These are phyloP conservation scores for Nakazawaea holstii DNA, from an alignment of 805 yeast genomes.

Conservation along the genomic window DNA sequence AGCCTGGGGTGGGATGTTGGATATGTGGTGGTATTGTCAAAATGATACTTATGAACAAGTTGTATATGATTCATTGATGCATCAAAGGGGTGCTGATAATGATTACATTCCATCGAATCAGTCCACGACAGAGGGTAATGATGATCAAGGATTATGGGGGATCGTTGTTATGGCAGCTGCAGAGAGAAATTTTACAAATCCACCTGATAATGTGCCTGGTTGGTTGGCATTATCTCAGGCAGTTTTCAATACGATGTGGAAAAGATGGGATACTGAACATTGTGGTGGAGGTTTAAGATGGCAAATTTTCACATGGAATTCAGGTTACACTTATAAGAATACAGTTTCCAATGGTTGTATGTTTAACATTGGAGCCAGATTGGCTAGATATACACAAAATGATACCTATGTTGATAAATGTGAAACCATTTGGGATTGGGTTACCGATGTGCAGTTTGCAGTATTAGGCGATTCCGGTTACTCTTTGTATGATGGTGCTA, in stretches of 20 bases:
- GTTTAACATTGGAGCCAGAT: slow-evolving; percentile 81
- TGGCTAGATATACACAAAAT: slow-evolving; percentile 79
- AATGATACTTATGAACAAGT: slow-evolving; percentile 60
- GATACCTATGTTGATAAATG: slow-evolving; percentile 70
- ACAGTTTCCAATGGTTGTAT: slow-evolving; percentile 87
- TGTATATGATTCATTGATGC: slow-evolving; percentile 57
- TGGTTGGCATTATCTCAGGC: slow-evolving; percentile 89
- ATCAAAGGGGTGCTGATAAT: slow-evolving; percentile 68
- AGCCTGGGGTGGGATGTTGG: slow-evolving; percentile 85
- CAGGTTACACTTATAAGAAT: slow-evolving; percentile 91
- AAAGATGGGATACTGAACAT: slow-evolving; percentile 70
- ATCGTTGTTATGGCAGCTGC: slow-evolving; percentile 89
- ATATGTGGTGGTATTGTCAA: slow-evolving; percentile 66
- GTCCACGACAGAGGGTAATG: slow-evolving; percentile 92
- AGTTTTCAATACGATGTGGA: slow-evolving; percentile 83
- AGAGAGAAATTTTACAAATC: slow-evolving; percentile 77
- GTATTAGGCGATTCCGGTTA: slow-evolving; percentile 32
- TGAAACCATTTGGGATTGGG: slow-evolving; percentile 77
- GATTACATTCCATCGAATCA: slow-evolving; percentile 87
- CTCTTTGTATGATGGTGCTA: slow-evolving; percentile 68
- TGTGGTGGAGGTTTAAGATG: slow-evolving; percentile 93
- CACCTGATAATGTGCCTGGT: slow-evolving; percentile 52
- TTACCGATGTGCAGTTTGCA: slow-evolving; percentile 47
- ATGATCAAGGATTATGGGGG: slow-evolving; percentile 98
- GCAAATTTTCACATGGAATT: slow-evolving; percentile 94